Evolutionary conservation across 225 moss, liverwort and hornwort species (phyloP).

Genomic region (Sphagnum contortum): DNA sequence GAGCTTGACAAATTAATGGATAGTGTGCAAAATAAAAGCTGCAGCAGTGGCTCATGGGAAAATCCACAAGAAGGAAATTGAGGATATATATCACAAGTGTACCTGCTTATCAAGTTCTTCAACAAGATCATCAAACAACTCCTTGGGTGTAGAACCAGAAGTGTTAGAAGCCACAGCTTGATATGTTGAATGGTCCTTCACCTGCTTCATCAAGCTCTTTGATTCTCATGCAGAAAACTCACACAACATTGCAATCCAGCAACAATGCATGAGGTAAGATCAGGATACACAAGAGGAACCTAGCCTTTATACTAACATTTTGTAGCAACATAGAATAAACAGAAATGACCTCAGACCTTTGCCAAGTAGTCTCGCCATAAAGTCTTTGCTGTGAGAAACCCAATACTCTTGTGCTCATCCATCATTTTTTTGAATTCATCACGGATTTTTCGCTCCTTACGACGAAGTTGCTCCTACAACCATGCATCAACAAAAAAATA

Average conservation of each 20-base stretch:
- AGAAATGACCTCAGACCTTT: constrained; percentile 36
- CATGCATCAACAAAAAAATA: not conserved
- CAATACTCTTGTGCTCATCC: constrained; percentile 75
- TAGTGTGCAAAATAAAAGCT: too few relatives aligned
- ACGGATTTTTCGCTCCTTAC: constrained; percentile 91
- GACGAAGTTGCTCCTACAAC: constrained; percentile 83
- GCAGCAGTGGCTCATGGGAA: too few relatives aligned
- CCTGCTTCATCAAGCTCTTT: constrained; percentile 30
- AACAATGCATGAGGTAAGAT: too few relatives aligned
- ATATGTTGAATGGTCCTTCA: constrained; percentile 76
- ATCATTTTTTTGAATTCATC: constrained; percentile 94
- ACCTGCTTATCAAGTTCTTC: constrained; percentile 98
- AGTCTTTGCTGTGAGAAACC: constrained; percentile 73
- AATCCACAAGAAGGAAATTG: too few relatives aligned
- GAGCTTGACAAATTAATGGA: too few relatives aligned
- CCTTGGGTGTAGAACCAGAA: constrained; percentile 94
- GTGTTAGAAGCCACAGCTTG: constrained; percentile 85
- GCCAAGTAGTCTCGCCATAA: constrained; percentile 82
- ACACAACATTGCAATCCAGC: too few relatives aligned
- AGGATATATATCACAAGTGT: not conserved
- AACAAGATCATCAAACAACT: constrained; percentile 87
- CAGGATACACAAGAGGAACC: too few relatives aligned
- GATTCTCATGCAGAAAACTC: not conserved
- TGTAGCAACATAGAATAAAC: too few relatives aligned
- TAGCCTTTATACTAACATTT: too few relatives aligned